phyloP scores from a whole-genome alignment of 2,329 filamentous ascomycete species.

The Neonectria sp. region DNA sequence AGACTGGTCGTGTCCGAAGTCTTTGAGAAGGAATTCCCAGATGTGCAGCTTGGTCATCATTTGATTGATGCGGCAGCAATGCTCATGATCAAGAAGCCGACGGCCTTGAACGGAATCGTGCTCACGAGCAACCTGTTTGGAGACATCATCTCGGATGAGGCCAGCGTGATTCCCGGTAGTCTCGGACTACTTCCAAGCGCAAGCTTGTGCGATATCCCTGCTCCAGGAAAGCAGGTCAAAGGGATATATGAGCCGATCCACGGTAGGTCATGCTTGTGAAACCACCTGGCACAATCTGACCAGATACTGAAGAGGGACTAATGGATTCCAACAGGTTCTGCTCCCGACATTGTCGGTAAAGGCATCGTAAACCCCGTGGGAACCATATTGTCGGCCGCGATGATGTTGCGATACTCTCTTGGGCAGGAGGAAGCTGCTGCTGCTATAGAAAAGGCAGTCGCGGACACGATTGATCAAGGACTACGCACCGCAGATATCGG shows the following conservation, averaged over 20 bases:
- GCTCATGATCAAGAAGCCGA: conserved; percentile 36
- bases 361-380: conserved; percentile 13
- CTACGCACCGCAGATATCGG: conserved; percentile 2
- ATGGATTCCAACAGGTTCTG: background rate
- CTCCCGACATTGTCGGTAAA: conserved; percentile 12
- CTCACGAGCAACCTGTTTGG: conserved; percentile 46
- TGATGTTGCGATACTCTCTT: conserved; percentile 15
- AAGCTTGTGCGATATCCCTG: conserved; percentile 11
- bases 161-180: conserved; percentile 25
- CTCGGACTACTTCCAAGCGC: conserved; percentile 14
- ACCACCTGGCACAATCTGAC: background rate
- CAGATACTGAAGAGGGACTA: background rate
- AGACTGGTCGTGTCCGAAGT: conserved; percentile 33
- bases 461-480: background rate
- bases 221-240: background rate
- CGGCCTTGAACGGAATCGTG: conserved; percentile 42
- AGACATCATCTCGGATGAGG: conserved; percentile 46
- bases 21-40: conserved; percentile 39
- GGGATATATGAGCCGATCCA: conserved; percentile 18
- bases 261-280: background rate
- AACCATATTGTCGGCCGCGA: conserved; percentile 15
- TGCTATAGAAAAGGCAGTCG: conserved; percentile 2
- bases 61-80: conserved; percentile 44
- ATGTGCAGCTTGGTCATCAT: conserved; percentile 36
- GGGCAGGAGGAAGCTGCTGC: conserved; percentile 1